Evolutionary conservation across 2,329 filamentous ascomycete genomes (phyloP).

Genomic region (Ploettnerulaceae sp.): DNA sequence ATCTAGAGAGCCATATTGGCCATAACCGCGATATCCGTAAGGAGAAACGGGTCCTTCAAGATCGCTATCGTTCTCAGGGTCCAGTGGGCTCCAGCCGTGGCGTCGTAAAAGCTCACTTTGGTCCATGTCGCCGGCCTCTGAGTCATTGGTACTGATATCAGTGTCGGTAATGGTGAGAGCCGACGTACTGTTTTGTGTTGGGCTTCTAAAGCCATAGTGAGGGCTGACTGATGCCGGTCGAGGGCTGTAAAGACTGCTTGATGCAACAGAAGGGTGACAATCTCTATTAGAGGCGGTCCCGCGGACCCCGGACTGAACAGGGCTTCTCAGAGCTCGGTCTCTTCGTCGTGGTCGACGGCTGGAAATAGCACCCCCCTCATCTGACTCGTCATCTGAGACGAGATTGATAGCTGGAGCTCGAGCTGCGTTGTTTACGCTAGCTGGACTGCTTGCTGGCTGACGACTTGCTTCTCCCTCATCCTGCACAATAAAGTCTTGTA

Average conservation of each 20-base stretch:
- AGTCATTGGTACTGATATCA: constrained; percentile 24
- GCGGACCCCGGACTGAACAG: not conserved
- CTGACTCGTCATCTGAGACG: constrained; percentile 31
- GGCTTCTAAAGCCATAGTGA: constrained; percentile 3
- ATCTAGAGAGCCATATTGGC: constrained; percentile 7
- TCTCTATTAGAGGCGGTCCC: not conserved
- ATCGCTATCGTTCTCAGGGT: constrained; percentile 32
- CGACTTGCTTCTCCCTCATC: constrained; percentile 24
- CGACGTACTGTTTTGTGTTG: constrained; percentile 19
- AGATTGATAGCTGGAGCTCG: constrained; percentile 12
- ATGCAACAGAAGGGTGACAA: not conserved
- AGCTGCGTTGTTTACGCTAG: not conserved
- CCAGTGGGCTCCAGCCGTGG: constrained; percentile 34
- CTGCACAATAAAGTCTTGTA: constrained; percentile 30
- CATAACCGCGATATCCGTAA: constrained; percentile 11
- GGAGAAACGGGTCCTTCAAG: constrained; percentile 17
- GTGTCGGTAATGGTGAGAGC: constrained; percentile 20
- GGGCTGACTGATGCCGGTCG: too few species aligned
- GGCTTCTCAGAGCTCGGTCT: not conserved
- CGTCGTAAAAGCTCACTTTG: constrained; percentile 25
- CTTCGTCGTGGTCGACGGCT: constrained; percentile 23
- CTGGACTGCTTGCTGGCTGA: constrained; percentile 4
- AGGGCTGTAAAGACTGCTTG: constrained; percentile 6
- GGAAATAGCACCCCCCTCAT: constrained; percentile 31
- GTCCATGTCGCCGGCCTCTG: constrained; percentile 28